Evolutionary conservation across 179 eudicot genomes (phyloP).

Genomic region (Monotropa hypopitys): DNA sequence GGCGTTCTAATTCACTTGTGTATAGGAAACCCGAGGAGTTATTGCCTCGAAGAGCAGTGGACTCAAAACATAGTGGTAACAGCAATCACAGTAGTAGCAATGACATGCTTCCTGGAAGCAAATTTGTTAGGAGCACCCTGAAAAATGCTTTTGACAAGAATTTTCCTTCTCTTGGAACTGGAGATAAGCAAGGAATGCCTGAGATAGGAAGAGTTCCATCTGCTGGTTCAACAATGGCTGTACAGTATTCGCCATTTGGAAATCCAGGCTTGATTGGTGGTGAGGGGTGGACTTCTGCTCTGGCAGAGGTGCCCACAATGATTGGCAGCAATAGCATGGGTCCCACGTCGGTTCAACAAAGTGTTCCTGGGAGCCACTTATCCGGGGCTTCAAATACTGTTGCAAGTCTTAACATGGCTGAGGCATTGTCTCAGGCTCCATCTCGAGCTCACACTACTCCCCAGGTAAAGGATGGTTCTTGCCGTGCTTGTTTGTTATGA

Average conservation of each 20-base stretch:
- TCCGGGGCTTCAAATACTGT: conserved; percentile 23
- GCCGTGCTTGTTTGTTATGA: not conserved
- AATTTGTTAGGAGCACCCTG: conserved; percentile 19
- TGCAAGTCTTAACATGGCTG: conserved; percentile 77
- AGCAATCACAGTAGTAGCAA: conserved; percentile 18
- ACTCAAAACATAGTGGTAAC: conserved; percentile 5
- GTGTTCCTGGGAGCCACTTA: conserved; percentile 15
- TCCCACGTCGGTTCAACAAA: conserved; percentile 23
- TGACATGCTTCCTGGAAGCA: conserved; percentile 21
- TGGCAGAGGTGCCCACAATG: conserved; percentile 60
- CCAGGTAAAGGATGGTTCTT: conserved; percentile 35
- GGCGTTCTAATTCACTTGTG: conserved; percentile 52
- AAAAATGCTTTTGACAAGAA: conserved; percentile 63
- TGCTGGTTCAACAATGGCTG: conserved; percentile 49
- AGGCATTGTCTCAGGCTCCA: conserved; percentile 69
- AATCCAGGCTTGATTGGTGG: conserved; percentile 42
- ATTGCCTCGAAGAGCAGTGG: conserved; percentile 25
- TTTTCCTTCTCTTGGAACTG: conserved; percentile 63
- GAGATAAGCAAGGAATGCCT: conserved; percentile 49
- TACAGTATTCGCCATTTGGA: conserved; percentile 42
- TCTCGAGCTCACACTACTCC: conserved; percentile 30
- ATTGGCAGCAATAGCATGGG: conserved; percentile 30
- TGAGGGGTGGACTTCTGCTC: conserved; percentile 83
- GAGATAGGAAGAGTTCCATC: conserved; percentile 52
- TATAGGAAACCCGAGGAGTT: conserved; percentile 39